Percentiles rank a stretch among this genome's conserved stretches.
phyloP scores from a whole-genome alignment of 2,329 filamentous ascomycete genomes.

The Monosporascus sp. region DNA sequence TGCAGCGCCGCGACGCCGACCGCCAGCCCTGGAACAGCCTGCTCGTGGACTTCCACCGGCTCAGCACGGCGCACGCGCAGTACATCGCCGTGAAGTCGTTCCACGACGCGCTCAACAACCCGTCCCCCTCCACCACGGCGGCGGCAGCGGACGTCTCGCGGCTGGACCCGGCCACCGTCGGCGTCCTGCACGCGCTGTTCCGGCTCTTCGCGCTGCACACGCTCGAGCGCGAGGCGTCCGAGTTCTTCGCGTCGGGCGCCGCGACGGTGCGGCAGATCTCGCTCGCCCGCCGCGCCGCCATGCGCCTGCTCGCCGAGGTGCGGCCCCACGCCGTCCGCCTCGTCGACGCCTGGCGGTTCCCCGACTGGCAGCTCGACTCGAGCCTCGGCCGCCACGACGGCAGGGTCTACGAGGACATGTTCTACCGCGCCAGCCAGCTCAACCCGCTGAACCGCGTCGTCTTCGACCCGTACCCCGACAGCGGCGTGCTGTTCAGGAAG shows the following conservation, averaged over 20 bases:
- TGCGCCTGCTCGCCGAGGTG: conserved; percentile 65
- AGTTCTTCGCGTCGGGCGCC: conserved; percentile 67
- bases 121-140: conserved; percentile 32
- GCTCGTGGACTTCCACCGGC: conserved; percentile 71
- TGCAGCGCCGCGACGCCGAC: conserved; percentile 67
- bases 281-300: conserved; percentile 60
- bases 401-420: conserved; percentile 74
- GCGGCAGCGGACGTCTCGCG: neutral
- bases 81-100: conserved; percentile 77
- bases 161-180: conserved; percentile 52
- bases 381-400: conserved; percentile 66
- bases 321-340: conserved; percentile 66
- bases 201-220: conserved; percentile 67
- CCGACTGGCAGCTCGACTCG: conserved; percentile 72
- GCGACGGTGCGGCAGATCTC: conserved; percentile 68
- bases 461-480: conserved; percentile 67
- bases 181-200: conserved; percentile 67
- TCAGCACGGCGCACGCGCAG: conserved; percentile 69
- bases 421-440: conserved; percentile 62
- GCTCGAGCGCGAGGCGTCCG: conserved; percentile 61
- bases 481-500: conserved; percentile 54
- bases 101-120: conserved; percentile 35
- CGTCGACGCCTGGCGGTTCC: conserved; percentile 71
- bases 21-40: conserved; percentile 75
- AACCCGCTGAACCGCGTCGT: conserved; percentile 70